phyloP scores from a whole-genome alignment of 2,329 filamentous ascomycete species.

The Cytospora leucostoma region DNA sequence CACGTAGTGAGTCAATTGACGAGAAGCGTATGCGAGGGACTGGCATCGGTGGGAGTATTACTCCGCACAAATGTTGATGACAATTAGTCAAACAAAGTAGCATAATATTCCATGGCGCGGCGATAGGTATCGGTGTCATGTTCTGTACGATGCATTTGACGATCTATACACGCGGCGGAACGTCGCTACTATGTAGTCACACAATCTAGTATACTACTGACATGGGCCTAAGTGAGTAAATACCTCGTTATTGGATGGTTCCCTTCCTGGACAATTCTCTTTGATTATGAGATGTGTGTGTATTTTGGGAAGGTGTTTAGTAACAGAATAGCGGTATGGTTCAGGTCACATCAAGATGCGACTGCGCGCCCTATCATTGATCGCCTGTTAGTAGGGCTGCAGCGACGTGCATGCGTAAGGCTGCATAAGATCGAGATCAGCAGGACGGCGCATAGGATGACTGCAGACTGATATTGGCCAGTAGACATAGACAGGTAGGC shows the following conservation, averaged over 20 bases:
- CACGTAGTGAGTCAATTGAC: too few relatives aligned
- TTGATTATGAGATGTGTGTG: conserved; percentile 17
- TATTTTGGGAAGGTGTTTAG: conserved; percentile 25
- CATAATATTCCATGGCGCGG: background rate
- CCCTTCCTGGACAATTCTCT: background rate
- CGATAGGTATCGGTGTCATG: background rate
- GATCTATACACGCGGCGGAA: background rate
- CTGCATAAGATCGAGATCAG: background rate
- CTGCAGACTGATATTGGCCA: background rate
- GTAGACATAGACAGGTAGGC: background rate
- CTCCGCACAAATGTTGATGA: background rate
- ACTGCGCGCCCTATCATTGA: conserved; percentile 12
- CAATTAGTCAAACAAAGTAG: too few relatives aligned
- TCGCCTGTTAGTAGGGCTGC: conserved; percentile 19
- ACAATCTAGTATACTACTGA: background rate
- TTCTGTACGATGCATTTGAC: background rate
- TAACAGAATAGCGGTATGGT: conserved; percentile 26
- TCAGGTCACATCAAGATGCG: background rate
- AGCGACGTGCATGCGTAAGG: conserved; percentile 16
- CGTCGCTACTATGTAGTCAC: too few relatives aligned
- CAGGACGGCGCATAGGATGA: too few relatives aligned
- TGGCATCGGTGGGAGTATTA: too few relatives aligned
- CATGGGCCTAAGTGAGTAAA: background rate
- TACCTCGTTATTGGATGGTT: background rate
- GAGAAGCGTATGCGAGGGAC: too few relatives aligned